phyloP scores from a whole-genome alignment of 1,139 yeast genomes.

The Yamadazyma triangularis region DNA sequence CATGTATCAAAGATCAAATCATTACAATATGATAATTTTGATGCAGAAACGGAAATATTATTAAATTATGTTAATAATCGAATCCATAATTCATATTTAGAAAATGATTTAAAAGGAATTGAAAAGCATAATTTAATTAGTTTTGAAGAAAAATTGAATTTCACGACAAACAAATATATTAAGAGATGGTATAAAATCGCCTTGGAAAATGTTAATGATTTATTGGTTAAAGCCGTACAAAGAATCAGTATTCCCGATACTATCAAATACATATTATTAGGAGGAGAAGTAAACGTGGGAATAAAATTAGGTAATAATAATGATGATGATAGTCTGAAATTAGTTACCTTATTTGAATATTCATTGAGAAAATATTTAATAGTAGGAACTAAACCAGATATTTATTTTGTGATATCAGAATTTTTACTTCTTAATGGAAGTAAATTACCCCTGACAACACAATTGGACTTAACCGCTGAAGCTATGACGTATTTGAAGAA shows the following conservation, averaged over 20 bases:
- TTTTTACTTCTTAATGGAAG: constrained; percentile 66
- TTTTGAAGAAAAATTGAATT: constrained; percentile 32
- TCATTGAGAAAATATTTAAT: constrained; percentile 49
- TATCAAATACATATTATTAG: constrained; percentile 44
- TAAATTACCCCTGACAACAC: constrained; percentile 26
- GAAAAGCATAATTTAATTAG: constrained; percentile 30
- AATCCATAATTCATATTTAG: constrained; percentile 34
- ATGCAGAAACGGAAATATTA: constrained; percentile 35
- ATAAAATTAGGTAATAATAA: too few relatives aligned
- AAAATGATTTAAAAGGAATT: constrained; percentile 16
- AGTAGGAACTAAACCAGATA: constrained; percentile 19
- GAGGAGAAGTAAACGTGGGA: constrained; percentile 42
- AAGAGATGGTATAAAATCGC: constrained; percentile 30
- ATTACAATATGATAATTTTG: constrained; percentile 47
- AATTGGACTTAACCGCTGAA: constrained; percentile 32
- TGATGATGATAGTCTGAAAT: too few relatives aligned
- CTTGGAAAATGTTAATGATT: constrained; percentile 21
- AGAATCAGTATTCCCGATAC: constrained; percentile 45
- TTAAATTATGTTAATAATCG: constrained; percentile 40
- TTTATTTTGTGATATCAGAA: constrained; percentile 73
- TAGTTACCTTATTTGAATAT: constrained; percentile 53
- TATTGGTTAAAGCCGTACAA: constrained; percentile 44
- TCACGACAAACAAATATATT: constrained; percentile 49
- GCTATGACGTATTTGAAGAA: constrained; percentile 52
- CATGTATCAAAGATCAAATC: constrained; percentile 49